These are phyloP conservation scores for Terfezia boudieri DNA, from an alignment of 495 filamentous ascomycete species.

Conservation along the genomic window DNA sequence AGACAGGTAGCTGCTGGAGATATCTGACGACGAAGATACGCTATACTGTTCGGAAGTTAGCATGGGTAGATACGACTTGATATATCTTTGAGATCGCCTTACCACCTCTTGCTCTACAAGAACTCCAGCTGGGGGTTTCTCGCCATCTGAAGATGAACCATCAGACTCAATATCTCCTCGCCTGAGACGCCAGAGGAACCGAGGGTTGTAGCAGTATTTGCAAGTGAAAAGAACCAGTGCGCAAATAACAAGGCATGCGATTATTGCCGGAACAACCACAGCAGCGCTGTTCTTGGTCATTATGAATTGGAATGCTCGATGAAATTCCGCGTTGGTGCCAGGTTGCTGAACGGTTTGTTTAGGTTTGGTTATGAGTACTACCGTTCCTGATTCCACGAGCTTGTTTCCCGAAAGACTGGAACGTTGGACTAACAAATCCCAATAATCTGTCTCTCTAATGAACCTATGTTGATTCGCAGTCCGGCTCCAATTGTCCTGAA, in stretches of 20 bases:
- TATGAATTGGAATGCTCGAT: neutral
- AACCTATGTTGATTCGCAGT: too few relatives aligned
- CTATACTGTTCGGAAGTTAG: too few relatives aligned
- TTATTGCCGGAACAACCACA: constrained; percentile 18
- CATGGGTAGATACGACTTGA: too few relatives aligned
- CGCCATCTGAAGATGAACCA: constrained; percentile 3
- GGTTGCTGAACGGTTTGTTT: too few relatives aligned
- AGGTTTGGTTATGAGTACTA: too few relatives aligned
- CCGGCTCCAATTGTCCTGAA: too few relatives aligned
- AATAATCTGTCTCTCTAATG: too few relatives aligned
- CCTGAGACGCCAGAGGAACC: constrained; percentile 9
- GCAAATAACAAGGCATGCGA: constrained; percentile 16
- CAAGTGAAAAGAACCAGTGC: constrained; percentile 17
- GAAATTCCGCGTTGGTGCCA: too few relatives aligned
- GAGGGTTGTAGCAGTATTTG: constrained; percentile 14
- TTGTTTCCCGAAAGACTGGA: too few relatives aligned
- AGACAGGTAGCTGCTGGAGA: neutral
- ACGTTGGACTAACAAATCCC: too few relatives aligned
- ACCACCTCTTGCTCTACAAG: constrained; percentile 2
- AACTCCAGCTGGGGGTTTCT: constrained; percentile 12
- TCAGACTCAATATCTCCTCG: neutral
- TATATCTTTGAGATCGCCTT: neutral
- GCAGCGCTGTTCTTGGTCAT: constrained; percentile 16
- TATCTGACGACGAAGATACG: neutral
- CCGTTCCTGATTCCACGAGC: too few relatives aligned